phyloP scores from a whole-genome alignment of 2,329 filamentous ascomycete genomes.

The Grosmannia clavigera region DNA sequence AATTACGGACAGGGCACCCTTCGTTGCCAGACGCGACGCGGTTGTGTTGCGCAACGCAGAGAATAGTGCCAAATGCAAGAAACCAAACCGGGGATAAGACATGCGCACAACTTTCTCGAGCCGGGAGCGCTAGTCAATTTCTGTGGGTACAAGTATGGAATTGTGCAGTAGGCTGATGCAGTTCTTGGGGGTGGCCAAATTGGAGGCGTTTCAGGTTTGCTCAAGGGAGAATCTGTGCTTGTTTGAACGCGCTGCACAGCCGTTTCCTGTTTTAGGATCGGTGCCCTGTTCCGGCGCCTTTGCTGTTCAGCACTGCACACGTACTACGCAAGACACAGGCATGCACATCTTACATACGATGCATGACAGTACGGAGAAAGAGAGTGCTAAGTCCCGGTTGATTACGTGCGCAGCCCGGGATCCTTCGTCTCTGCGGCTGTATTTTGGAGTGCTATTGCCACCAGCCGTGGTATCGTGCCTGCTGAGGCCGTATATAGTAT shows the following conservation, averaged over 20 bases:
- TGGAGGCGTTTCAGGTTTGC: background rate
- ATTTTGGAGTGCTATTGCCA: too few species aligned
- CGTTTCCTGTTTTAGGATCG: background rate
- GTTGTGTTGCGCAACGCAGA: background rate
- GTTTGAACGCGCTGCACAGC: background rate
- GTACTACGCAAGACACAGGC: too few species aligned
- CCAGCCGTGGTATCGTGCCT: too few species aligned
- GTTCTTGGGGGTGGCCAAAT: background rate
- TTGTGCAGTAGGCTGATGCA: background rate
- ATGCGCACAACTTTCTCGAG: background rate
- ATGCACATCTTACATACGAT: too few species aligned
- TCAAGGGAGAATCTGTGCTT: background rate
- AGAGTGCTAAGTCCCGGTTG: too few species aligned
- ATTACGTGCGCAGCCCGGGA: too few species aligned
- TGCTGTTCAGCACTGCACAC: too few species aligned
- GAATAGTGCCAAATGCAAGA: background rate
- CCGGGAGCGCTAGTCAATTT: slow-evolving; percentile 1
- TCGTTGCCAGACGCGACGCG: background rate
- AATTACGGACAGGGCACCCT: background rate
- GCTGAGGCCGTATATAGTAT: too few species aligned
- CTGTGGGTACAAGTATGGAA: background rate
- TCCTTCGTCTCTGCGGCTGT: too few species aligned
- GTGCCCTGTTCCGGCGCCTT: background rate
- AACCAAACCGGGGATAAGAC: background rate
- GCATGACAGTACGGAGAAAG: too few species aligned